Evolutionary conservation across 1,284 basidiomycete species (phyloP), one percentile per base, ranked within the genome.

Genomic region (Mycena citricolor): DNA sequence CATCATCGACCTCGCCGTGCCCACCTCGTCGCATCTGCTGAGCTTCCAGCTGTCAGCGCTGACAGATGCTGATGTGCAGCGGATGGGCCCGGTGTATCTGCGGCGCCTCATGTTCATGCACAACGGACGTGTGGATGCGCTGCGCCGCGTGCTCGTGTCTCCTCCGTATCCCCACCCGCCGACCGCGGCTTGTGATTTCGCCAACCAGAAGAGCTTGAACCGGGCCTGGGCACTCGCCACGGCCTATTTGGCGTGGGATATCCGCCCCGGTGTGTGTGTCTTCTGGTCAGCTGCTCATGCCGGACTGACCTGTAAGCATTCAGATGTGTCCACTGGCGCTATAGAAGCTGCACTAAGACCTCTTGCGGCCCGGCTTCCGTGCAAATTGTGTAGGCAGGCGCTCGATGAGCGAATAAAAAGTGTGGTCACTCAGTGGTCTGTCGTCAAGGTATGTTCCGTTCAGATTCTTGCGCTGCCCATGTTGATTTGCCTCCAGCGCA

Each of bases 371-470:
- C 79, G 79, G 51, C 58, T 84, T 11, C 64, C 68, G 16, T 84
- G 81, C 55, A 74, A 81, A 19, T 68, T 78, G 21, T 90, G 86
- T 60, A 76, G 75, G 52, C 58, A 66, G 39, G 66, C 75, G 2
- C 70, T 90, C 16, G 65, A 72, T 39, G 80, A 84, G 30, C 76
- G 86, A 21, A 76, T 89, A 39, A 81, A 79, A 61, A 74, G 74
- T 45, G 68, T 90, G 30, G 66, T 86, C 32, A 64, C 81, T 16
- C 83, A 88, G 57, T 90, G 86, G 86, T 83, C 86, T 7, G 69
- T 81, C 26, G 82, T 90, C 33, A 89, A 86, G 70, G 86, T 85
- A 55, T 28, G 62, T 6, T 16, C n/a, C n/a, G n/a, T n/a, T n/a
- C n/a, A n/a, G n/a, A n/a, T n/a, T n/a, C n/a, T n/a, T n/a, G n/a